Percentiles rank a stretch among this genome's conserved stretches.
Conservation (phyloP, 75 land plant genomes). For the Picea glauca region DNA sequence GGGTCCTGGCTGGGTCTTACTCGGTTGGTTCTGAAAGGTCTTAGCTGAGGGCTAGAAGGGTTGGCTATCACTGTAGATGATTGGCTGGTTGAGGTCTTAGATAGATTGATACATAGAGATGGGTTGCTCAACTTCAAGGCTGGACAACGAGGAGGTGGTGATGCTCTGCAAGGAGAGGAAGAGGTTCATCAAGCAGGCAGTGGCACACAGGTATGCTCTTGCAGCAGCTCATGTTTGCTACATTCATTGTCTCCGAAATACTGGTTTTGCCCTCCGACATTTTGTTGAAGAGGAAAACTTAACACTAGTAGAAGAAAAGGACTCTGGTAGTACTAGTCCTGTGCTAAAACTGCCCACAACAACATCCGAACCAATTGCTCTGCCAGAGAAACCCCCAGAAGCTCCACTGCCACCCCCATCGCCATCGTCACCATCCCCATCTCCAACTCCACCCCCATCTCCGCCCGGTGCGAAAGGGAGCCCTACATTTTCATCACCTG, state of each 20-base stretch:
- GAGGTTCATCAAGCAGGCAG: slow-evolving; percentile 76
- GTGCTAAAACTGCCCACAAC: not conserved
- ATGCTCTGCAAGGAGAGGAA: slow-evolving; percentile 87
- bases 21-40: too few relatives aligned
- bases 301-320: not conserved
- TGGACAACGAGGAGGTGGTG: slow-evolving; percentile 90
- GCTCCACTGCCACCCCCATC: slow-evolving; percentile 38
- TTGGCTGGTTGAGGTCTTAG: too few relatives aligned
- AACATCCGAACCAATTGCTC: not conserved
- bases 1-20: too few relatives aligned
- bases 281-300: slow-evolving; percentile 50
- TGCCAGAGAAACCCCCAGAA: slow-evolving; percentile 20
- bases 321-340: not conserved
- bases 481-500: not conserved
- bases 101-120: slow-evolving; percentile 19
- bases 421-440: slow-evolving; percentile 33
- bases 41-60: too few relatives aligned
- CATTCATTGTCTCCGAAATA: slow-evolving; percentile 64
- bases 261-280: slow-evolving; percentile 67
- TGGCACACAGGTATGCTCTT: slow-evolving; percentile 58
- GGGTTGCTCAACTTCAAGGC: slow-evolving; percentile 91
- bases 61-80: too few relatives aligned
- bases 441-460: slow-evolving; percentile 8
- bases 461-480: not conserved
- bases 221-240: slow-evolving; percentile 77